A percentile compares a stretch with the other conserved stretches of the same genome.
Conservation (phyloP, 768 basidiomycete genomes). For the Lactarius vividus region DNA sequence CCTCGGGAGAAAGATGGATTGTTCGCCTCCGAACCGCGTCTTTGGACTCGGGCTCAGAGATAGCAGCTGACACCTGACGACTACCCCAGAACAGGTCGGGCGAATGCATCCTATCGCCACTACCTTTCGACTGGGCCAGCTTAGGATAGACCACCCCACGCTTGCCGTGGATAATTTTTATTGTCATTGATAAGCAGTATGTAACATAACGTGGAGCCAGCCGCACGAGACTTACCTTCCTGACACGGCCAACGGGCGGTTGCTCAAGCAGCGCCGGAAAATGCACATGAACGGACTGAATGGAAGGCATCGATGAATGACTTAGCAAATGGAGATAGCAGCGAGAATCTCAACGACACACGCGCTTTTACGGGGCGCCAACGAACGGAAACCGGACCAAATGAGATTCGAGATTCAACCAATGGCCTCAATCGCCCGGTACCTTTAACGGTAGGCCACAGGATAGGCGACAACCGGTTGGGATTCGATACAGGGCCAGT, state of each 20-base stretch:
- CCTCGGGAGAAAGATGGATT: constrained; percentile 7
- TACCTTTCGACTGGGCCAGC: constrained; percentile 41
- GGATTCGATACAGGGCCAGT: not conserved
- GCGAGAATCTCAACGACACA: constrained; percentile 17
- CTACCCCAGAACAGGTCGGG: constrained; percentile 41
- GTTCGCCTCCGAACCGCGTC: constrained; percentile 4
- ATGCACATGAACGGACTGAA: constrained; percentile 32
- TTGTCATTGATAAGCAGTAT: constrained; percentile 18
- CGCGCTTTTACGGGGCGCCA: constrained; percentile 14
- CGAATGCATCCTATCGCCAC: constrained; percentile 35
- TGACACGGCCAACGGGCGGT: constrained; percentile 36
- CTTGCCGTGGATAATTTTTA: constrained; percentile 21
- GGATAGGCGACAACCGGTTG: constrained; percentile 6
- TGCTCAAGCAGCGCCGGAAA: constrained; percentile 36
- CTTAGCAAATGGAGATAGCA: constrained; percentile 24
- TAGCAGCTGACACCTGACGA: constrained; percentile 33
- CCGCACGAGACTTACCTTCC: constrained; percentile 31
- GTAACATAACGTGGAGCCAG: constrained; percentile 12
- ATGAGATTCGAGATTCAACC: constrained; percentile 17
- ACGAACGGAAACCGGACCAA: constrained; percentile 13
- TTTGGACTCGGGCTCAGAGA: constrained; percentile 11
- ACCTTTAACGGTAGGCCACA: not conserved
- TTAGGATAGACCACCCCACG: constrained; percentile 39
- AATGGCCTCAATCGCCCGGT: constrained; percentile 10
- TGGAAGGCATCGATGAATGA: constrained; percentile 26